These are phyloP conservation scores for Cordyceps cicadae DNA, from an alignment of 2,329 filamentous ascomycete species.

Conservation along the genomic window DNA sequence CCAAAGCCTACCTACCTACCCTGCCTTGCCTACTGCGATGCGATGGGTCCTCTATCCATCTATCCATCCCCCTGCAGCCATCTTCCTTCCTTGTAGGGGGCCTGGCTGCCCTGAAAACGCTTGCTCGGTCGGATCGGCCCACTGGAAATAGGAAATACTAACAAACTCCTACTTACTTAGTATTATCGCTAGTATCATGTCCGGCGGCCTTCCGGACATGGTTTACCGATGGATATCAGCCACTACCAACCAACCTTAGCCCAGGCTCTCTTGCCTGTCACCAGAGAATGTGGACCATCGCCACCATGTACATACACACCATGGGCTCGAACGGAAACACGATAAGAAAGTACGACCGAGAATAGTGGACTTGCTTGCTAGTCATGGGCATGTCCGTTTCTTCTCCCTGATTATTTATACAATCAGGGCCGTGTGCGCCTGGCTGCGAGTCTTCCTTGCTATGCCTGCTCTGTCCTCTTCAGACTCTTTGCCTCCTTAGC, in stretches of 20 bases:
- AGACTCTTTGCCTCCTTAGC: not conserved
- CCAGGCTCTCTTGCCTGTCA: not conserved
- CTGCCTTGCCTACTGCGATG: no score
- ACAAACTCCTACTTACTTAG: no score
- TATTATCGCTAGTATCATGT: no score
- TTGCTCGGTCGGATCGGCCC: conserved; percentile 4
- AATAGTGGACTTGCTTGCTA: conserved; percentile 6
- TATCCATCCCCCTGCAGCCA: not conserved
- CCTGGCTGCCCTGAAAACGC: not conserved
- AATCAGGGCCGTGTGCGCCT: not conserved
- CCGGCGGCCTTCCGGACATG: not conserved
- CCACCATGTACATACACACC: not conserved
- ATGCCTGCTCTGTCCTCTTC: not conserved
- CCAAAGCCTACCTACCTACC: no score
- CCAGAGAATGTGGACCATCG: not conserved
- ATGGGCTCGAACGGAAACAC: not conserved
- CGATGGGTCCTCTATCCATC: not conserved
- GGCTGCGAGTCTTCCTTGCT: not conserved
- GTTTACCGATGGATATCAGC: conserved; percentile 7
- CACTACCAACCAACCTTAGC: not conserved
- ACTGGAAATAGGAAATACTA: not conserved
- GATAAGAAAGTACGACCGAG: conserved; percentile 5
- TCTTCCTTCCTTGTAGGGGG: not conserved
- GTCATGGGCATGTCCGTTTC: not conserved
- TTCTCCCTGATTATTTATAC: conserved; percentile 5